A percentile compares a stretch with the other conserved stretches of the same genome.
phyloP scores from a whole-genome alignment of 495 filamentous ascomycete genomes.

The Chaetomium cochliodes region DNA sequence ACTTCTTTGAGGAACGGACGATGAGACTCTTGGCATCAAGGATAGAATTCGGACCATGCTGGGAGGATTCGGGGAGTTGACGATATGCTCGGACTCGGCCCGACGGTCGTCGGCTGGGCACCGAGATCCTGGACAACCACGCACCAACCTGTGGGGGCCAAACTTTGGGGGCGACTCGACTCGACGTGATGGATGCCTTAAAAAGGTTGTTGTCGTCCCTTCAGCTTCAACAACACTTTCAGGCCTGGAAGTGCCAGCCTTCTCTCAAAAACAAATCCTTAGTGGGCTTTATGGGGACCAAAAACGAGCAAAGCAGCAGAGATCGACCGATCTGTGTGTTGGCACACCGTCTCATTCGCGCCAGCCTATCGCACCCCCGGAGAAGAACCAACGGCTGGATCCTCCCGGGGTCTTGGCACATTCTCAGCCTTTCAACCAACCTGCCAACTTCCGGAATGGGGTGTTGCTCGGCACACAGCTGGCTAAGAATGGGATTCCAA shows the following conservation, averaged over 20 bases:
- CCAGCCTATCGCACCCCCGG: background rate
- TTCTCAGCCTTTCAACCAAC: slow-evolving; percentile 16
- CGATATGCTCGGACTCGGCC: background rate
- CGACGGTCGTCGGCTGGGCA: background rate
- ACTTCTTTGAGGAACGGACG: too few relatives aligned
- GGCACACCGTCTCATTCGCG: background rate
- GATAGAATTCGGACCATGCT: background rate
- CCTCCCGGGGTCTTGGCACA: slow-evolving; percentile 1
- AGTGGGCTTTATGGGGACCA: background rate
- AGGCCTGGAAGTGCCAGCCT: background rate
- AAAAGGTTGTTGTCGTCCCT: too few relatives aligned
- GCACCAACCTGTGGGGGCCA: too few relatives aligned
- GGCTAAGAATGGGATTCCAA: background rate
- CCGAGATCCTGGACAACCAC: background rate
- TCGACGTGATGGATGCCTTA: background rate
- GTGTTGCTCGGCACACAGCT: background rate
- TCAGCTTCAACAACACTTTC: too few relatives aligned
- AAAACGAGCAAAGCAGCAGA: background rate
- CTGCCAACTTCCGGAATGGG: slow-evolving; percentile 3
- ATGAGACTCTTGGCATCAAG: too few relatives aligned
- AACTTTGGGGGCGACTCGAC: too few relatives aligned
- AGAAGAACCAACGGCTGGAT: background rate
- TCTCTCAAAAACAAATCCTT: background rate
- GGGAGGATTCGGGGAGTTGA: background rate
- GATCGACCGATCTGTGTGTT: slow-evolving; percentile 2